phyloP scores from a whole-genome alignment of 148 eudicot genomes.

The Vaccinium vitisidaea region DNA sequence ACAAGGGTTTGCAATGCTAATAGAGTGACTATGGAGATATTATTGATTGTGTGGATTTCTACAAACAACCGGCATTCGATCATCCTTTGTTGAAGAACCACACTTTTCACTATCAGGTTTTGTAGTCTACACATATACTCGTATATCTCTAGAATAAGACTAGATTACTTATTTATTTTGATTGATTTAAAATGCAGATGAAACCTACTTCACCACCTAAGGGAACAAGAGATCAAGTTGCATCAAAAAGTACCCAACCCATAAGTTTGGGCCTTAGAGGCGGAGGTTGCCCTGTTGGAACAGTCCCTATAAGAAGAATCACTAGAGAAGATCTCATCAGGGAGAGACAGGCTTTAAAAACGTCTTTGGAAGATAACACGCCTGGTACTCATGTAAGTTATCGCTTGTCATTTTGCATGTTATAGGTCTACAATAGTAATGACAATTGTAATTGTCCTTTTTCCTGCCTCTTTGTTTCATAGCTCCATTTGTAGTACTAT shows the following conservation, averaged over 20 bases:
- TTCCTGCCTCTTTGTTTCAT: no score
- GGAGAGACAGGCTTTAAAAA: background rate
- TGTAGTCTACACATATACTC: background rate
- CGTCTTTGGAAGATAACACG: background rate
- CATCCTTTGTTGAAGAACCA: slow-evolving; percentile 5
- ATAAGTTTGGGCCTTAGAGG: background rate
- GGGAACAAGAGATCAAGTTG: background rate
- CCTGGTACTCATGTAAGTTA: background rate
- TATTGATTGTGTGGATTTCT: background rate
- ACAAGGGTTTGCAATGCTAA: background rate
- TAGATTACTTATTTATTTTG: background rate
- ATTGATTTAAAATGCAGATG: background rate
- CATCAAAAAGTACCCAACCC: background rate
- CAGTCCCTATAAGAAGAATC: slow-evolving; percentile 1
- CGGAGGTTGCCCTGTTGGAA: slow-evolving; percentile 1
- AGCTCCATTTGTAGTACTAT: no score
- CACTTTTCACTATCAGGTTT: background rate
- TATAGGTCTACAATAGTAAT: no score
- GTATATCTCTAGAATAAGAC: background rate
- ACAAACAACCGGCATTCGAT: background rate
- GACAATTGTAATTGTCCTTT: no score
- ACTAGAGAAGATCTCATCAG: slow-evolving; percentile 1
- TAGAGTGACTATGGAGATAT: background rate
- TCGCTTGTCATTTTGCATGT: background rate
- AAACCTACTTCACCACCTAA: background rate